Evolutionary conservation across 805 yeast genomes (phyloP), one percentile per base, ranked within the genome.

Genomic region (Candida sphagnicola): DNA sequence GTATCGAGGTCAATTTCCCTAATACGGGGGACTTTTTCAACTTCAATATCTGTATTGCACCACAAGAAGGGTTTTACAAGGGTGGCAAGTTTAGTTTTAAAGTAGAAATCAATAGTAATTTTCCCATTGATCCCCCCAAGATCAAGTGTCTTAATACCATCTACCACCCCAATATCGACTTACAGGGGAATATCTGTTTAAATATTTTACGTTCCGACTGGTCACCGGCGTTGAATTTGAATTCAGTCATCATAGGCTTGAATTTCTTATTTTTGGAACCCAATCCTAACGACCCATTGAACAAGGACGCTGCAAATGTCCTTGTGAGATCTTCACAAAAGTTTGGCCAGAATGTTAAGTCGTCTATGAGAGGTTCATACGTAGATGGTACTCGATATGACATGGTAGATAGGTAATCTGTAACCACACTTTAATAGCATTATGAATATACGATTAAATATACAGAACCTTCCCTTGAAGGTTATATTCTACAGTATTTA

Each of bases 161-260:
- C 4, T 91, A 85, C 62, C 99, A 91, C 57, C 99, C 99, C 10
- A 91, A 91, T 54, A 91, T 91, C 47, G 96, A 91, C 57, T 56
- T 78, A 15, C 83, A 85, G 31, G 98, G 98, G 0, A 91, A 89
- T 54, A 85, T 91, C 4, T 91, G 99, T 56, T 71, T 91, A 43
- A 91, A 91, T 56, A 90, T 91, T 25, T 68, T 91, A 42, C 70
- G 98, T 49, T 96, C 90, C 57, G 98, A 91, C 58, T 91, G 99
- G 99, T 80, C 89, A 19, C 98, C 99, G 0, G 95, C 89, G 0
- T 68, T 91, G 48, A 85, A 84, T 42, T 65, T 91, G 53, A 87
- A 85, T 55, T 73, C 90, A 4, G 80, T 91, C 6, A 71, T 90
- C 40, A 81, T 90, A 28, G 98, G 99, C 0, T 70, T 91, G 38